Base-by-base conservation (phyloP, 2,329 filamentous ascomycete genomes). In the Aspergillus pseudonomiae region DNA sequence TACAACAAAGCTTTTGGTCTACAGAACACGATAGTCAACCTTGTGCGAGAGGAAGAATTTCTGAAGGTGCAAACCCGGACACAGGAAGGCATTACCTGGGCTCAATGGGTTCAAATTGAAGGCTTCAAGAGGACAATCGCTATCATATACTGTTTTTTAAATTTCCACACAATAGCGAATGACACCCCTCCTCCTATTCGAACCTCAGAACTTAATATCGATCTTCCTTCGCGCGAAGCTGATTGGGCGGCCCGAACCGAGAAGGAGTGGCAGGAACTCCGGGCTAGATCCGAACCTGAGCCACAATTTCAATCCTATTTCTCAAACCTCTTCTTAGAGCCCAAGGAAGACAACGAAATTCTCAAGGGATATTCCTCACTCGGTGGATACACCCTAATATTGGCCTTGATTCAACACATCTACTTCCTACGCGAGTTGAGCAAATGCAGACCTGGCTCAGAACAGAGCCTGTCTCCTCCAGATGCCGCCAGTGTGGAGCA, bases 341-440 rank as follows among this genome's bases (percentile, higher is more conserved):
- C 30, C 2, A 30, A 28, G 14, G 24, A 52, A 11, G 5, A 26
- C 4, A n/a, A 32, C 14, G 12, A 30, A 19, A 2, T 6, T 6
- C 16, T 2, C 10, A 32, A 12, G 16, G 14, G 9, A 30, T 26
- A 66, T 32, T 73, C 71, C 14, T 85, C 86, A 0, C 77, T 90
- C 3, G 89, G 88, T 1, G 88, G 88, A 67, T 91, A 91, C 67
- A 84, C 89, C 4, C 79, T 92, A 39, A 89, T 91, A 11, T 88
- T 91, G 67, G 89, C 88, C 1, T 73, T 92, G 24, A 84, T 91
- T 12, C 89, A 92, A 68, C 89, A 91, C 65, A 88, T 91, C 19
- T 92, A 89, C 73, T 81, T 91, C 43, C 75, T 91, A 26, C 89
- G 90, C 9, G 46, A 63, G 50, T 46, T 54, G 14, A 34, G 54